phyloP scores from a whole-genome alignment of 495 filamentous ascomycete genomes.

The Paragyromitra xinjiangensis region DNA sequence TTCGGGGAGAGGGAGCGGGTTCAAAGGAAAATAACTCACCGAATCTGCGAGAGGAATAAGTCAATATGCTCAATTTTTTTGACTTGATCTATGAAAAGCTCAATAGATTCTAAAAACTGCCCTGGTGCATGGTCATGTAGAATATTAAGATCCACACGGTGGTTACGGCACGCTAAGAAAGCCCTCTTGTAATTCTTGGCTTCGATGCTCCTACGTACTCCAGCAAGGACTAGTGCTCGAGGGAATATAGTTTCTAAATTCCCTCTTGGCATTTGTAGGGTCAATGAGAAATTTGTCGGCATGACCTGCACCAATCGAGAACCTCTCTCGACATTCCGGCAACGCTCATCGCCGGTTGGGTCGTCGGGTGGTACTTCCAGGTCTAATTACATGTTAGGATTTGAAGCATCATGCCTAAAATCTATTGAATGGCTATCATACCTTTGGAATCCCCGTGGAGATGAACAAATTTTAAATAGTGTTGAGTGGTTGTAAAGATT shows the following conservation, averaged over 20 bases:
- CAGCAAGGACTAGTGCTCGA: slow-evolving; percentile 87
- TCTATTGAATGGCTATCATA: slow-evolving; percentile 58
- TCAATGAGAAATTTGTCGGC: slow-evolving; percentile 80
- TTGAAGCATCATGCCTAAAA: not conserved
- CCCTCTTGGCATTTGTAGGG: slow-evolving; percentile 91
- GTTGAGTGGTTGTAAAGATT: slow-evolving; percentile 88
- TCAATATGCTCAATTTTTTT: slow-evolving; percentile 87
- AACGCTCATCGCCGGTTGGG: slow-evolving; percentile 89
- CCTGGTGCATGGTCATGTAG: slow-evolving; percentile 89
- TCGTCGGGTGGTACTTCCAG: slow-evolving; percentile 87
- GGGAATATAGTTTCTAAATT: slow-evolving; percentile 97
- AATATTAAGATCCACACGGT: slow-evolving; percentile 97
- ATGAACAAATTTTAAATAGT: slow-evolving; percentile 93
- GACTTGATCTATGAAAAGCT: slow-evolving; percentile 83
- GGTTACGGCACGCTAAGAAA: slow-evolving; percentile 85
- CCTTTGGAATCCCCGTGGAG: slow-evolving; percentile 69
- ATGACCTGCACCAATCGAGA: slow-evolving; percentile 86
- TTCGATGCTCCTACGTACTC: slow-evolving; percentile 81
- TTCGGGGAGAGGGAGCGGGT: not conserved
- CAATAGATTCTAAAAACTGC: slow-evolving; percentile 80
- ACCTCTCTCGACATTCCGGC: slow-evolving; percentile 90
- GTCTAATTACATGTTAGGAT: slow-evolving; percentile 59
- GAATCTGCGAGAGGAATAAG: slow-evolving; percentile 86
- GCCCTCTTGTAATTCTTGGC: slow-evolving; percentile 81
- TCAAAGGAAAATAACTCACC: slow-evolving; percentile 63